phyloP scores from a whole-genome alignment of 75 land plant genomes.

The Ceratopteris richardii region DNA sequence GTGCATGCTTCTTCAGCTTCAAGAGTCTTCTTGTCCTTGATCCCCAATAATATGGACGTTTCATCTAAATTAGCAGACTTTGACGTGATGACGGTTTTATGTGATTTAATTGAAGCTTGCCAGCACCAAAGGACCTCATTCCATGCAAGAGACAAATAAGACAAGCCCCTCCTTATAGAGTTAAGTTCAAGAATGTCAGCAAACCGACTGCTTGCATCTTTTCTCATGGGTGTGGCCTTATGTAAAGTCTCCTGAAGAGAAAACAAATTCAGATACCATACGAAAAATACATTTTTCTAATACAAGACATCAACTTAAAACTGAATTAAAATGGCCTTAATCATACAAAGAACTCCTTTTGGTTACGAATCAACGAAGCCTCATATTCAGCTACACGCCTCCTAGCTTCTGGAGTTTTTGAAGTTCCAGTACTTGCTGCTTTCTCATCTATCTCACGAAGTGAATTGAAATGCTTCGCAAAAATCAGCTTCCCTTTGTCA shows the following conservation, averaged over 20 bases:
- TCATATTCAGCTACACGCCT: conserved; percentile 53
- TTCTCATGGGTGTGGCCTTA: conserved; percentile 29
- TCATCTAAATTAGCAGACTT: not conserved
- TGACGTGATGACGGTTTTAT: not conserved
- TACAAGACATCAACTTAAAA: not conserved
- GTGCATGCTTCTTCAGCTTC: not conserved
- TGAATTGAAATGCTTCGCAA: conserved; percentile 53
- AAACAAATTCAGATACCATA: not conserved
- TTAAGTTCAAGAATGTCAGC: conserved; percentile 74
- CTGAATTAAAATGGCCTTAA: not conserved
- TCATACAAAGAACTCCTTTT: not conserved
- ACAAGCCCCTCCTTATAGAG: conserved; percentile 43
- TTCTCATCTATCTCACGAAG: conserved; percentile 42
- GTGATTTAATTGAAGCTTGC: conserved; percentile 6
- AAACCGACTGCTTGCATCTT: conserved; percentile 27
- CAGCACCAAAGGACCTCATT: conserved; percentile 38
- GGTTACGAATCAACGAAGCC: conserved; percentile 21
- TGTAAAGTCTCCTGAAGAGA: conserved; percentile 37
- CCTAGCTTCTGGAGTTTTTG: conserved; percentile 34
- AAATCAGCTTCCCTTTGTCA: conserved; percentile 46
- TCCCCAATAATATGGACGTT: not conserved
- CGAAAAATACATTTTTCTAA: too few species aligned
- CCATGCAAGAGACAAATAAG: conserved; percentile 52
- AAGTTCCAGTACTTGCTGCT: conserved; percentile 16
- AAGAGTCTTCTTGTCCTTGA: not conserved